Evolutionary conservation across 2,329 filamentous ascomycete genomes (phyloP).

Genomic region (Fusarium pseudonygamai): DNA sequence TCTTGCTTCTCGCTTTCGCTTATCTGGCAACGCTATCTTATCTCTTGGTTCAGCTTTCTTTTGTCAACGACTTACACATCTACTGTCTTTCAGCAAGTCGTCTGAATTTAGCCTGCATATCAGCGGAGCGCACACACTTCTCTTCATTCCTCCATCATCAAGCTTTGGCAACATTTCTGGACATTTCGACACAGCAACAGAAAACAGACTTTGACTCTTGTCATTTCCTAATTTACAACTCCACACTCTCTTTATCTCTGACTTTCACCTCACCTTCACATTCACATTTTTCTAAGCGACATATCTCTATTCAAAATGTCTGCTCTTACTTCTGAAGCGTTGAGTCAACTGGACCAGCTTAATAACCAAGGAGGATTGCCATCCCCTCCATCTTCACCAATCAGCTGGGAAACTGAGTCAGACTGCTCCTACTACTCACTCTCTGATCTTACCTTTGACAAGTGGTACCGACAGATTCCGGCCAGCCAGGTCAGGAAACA

Average conservation of each 20-base stretch:
- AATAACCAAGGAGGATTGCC: neutral
- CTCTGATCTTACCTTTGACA: neutral
- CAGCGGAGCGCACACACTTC: neutral
- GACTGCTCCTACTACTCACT: slow-evolving; percentile 25
- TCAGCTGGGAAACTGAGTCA: neutral
- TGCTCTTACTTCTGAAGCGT: neutral
- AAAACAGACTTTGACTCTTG: neutral
- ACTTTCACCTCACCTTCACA: neutral
- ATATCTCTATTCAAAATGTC: neutral
- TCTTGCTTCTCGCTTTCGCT: neutral
- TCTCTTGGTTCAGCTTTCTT: neutral
- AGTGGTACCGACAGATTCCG: slow-evolving; percentile 8
- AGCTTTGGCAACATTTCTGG: rapidly evolving
- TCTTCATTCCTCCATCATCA: neutral
- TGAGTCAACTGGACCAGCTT: neutral
- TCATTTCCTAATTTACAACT: rapidly evolving
- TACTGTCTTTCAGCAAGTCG: neutral
- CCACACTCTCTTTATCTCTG: too few relatives aligned
- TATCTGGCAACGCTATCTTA: neutral
- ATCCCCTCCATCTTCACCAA: neutral
- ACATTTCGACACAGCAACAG: neutral
- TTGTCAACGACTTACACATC: neutral
- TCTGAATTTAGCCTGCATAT: too few relatives aligned
- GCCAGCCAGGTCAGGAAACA: slow-evolving; percentile 16
- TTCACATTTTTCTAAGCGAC: rapidly evolving